Base-by-base conservation (phyloP, 306 rosid species). In the Pyrus bretschneideri region DNA sequence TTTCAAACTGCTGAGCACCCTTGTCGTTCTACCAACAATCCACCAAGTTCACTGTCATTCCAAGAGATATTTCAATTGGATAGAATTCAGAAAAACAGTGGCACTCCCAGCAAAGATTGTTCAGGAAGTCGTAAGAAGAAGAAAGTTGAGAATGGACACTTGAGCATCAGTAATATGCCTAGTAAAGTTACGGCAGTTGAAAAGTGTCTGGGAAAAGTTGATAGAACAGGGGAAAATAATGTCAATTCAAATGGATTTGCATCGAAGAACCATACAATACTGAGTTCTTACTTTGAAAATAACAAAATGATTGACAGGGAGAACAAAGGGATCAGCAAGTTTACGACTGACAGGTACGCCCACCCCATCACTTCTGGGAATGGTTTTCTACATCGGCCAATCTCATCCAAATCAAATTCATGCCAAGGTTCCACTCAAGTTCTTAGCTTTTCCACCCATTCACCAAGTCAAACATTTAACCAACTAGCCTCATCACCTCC, bases 61-160 rank as follows among this genome's bases (percentile, higher is more conserved):
- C 87, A 86, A 67, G 86, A 79, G 71, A 83, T 70, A 57, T 55
- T 59, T 65, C 87, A 86, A 22, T 75, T 59, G 19, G 80, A 82
- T 82, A 84, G 78, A 70, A 72, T 63, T 81, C 80, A 62, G 49
- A 74, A 73, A 74, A 79, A 70, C 65, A 81, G 72, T 62, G 75
- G 76, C 67, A 64, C 62, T 82, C 71, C 65, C 61, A 69, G 70
- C 83, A 35, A 35, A 59, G 80, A 70, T 12, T 65, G 76, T 76
- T 69, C 69, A 55, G 77, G 79, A 83, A 71, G 78, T 29, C 80
- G 29, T 55, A 90, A 86, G 77, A 91, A 79, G 81, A 81, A 72
- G 81, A 90, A 78, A 84, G 68, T 79, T 73, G 80, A 83, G 74
- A 73, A 80, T 67, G 81, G 61, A 69, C 46, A 45, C 71, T 63